These are phyloP conservation scores for Pseudocohnilembus persalinus DNA, from an alignment of 169 alveolate genomes.

Conservation along the genomic window DNA sequence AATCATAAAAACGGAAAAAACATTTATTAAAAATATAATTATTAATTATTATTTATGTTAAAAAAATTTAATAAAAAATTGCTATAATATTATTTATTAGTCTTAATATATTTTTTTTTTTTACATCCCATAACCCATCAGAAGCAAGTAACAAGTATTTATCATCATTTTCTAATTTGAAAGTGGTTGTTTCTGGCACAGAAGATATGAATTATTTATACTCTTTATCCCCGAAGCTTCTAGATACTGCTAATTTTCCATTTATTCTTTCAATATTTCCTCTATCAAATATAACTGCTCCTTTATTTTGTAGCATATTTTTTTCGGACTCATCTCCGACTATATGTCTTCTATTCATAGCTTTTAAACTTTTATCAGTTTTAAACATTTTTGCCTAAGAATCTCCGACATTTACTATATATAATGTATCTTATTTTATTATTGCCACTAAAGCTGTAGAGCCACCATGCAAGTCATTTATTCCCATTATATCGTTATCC, in stretches of 20 bases:
- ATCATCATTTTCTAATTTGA: not conserved
- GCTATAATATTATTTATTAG: not conserved
- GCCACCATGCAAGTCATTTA: constrained; percentile 24
- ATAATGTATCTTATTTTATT: constrained; percentile 6
- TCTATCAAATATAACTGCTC: constrained; percentile 21
- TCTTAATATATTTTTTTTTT: not conserved
- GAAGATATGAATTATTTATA: constrained; percentile 23
- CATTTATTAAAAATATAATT: too few relatives aligned
- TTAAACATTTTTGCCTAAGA: constrained; percentile 13
- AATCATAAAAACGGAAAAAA: not conserved
- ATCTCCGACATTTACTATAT: constrained; percentile 35
- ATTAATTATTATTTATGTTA: too few relatives aligned
- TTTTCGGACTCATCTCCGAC: constrained; percentile 19
- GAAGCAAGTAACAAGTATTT: constrained; percentile 37
- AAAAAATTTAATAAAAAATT: not conserved
- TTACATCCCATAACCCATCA: constrained; percentile 53
- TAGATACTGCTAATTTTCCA: constrained; percentile 41
- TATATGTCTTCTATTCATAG: constrained; percentile 27
- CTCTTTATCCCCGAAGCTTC: constrained; percentile 42
- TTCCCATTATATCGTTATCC: constrained; percentile 1
- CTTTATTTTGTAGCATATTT: constrained; percentile 13
- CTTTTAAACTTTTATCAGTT: constrained; percentile 2
- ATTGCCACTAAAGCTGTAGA: constrained; percentile 38
- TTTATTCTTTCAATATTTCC: constrained; percentile 34
- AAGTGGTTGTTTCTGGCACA: constrained; percentile 28